phyloP scores from a whole-genome alignment of 2,329 filamentous ascomycete species.

The Boeremia lycopersici region DNA sequence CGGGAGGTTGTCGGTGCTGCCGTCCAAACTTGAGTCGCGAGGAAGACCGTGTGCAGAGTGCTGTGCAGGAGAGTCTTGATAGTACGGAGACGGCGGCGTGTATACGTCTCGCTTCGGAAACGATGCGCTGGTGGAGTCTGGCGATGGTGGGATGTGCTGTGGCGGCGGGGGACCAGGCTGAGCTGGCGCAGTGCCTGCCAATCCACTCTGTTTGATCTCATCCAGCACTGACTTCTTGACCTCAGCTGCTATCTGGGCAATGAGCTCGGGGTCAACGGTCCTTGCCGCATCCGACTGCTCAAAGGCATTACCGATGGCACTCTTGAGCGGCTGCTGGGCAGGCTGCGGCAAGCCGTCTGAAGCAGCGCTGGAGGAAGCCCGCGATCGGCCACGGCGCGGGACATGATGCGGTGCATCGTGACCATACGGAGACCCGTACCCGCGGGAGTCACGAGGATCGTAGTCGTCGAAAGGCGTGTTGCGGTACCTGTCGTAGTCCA shows the following conservation, averaged over 20 bases:
- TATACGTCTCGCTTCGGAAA: slow-evolving; percentile 57
- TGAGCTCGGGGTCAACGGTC: slow-evolving; percentile 63
- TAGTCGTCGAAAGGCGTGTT: slow-evolving; percentile 20
- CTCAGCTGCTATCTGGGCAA: slow-evolving; percentile 67
- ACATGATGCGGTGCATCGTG: slow-evolving; percentile 36
- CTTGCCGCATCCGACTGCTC: slow-evolving; percentile 56
- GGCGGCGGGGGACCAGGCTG: slow-evolving; percentile 45
- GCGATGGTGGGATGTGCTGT: slow-evolving; percentile 47
- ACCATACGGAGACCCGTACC: slow-evolving; percentile 26
- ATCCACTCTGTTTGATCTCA: slow-evolving; percentile 54
- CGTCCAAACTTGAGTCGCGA: slow-evolving; percentile 40
- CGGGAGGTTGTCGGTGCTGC: slow-evolving; percentile 35
- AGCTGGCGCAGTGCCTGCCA: slow-evolving; percentile 34
- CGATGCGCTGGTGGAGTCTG: slow-evolving; percentile 55
- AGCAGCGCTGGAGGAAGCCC: slow-evolving; percentile 40
- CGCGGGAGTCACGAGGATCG: slow-evolving; percentile 17
- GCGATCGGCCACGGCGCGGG: slow-evolving; percentile 29
- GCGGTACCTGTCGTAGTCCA: slow-evolving; percentile 50
- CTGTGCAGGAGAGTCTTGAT: slow-evolving; percentile 38
- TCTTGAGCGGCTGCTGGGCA: slow-evolving; percentile 57
- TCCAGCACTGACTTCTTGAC: slow-evolving; percentile 53
- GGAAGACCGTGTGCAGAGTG: slow-evolving; percentile 46
- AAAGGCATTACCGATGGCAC: slow-evolving; percentile 63
- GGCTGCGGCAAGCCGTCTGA: slow-evolving; percentile 48
- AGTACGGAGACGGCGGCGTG: slow-evolving; percentile 61